These are phyloP conservation scores for Candida pseudofarinosa DNA, from an alignment of 805 yeast species.

Conservation along the genomic window DNA sequence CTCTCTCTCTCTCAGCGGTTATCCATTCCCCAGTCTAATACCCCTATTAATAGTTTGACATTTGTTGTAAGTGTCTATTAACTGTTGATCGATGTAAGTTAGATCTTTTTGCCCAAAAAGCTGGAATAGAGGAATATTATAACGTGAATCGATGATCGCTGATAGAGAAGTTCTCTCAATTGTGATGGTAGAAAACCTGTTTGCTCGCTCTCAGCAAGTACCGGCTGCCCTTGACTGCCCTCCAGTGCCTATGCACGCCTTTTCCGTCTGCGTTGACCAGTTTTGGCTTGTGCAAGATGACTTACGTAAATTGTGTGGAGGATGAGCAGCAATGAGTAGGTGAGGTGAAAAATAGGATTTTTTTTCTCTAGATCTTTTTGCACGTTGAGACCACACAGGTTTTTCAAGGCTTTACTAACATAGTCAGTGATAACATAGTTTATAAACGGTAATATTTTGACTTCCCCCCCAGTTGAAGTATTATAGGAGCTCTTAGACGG, in stretches of 20 bases:
- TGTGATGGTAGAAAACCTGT: neutral
- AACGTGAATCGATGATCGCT: neutral
- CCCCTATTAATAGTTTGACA: conserved; percentile 9
- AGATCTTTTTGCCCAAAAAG: no score
- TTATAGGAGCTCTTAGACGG: neutral
- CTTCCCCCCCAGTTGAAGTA: neutral
- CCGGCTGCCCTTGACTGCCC: no score
- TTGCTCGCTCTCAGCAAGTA: no score
- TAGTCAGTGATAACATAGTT: neutral
- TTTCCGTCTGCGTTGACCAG: no score
- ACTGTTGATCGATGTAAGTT: conserved; percentile 7
- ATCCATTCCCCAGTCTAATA: conserved; percentile 21
- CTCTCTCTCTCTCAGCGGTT: conserved; percentile 39
- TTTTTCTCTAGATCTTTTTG: neutral
- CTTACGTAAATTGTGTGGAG: neutral
- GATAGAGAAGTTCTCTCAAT: neutral
- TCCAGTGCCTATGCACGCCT: no score
- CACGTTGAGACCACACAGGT: neutral
- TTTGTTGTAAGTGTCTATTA: neutral
- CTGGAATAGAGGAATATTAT: no score
- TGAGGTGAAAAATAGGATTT: neutral
- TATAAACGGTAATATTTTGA: neutral
- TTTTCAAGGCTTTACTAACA: neutral
- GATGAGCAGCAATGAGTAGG: neutral
- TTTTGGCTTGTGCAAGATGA: no score